A percentile compares a stretch with the other conserved stretches of the same genome.
Conservation (phyloP, 2,329 filamentous ascomycete genomes). For the Alternaria sp. region DNA sequence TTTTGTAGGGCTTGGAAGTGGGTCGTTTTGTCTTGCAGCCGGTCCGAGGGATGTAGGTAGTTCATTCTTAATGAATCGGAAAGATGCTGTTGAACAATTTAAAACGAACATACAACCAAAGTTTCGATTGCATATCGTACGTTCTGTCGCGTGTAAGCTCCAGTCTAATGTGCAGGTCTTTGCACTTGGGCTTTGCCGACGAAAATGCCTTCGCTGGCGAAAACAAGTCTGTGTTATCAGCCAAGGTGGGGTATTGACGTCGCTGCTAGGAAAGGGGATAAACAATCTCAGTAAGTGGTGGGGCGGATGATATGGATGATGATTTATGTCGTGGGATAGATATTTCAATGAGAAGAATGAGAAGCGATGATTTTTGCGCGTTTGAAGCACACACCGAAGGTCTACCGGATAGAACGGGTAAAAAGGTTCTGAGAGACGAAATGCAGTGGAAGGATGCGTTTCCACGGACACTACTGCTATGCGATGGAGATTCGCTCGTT, state of each 20-base stretch:
- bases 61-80: no score
- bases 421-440: conserved; percentile 29
- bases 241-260: conserved; percentile 53
- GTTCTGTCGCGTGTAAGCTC: conserved; percentile 36
- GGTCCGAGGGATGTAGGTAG: no score
- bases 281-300: conserved; percentile 51
- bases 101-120: background rate
- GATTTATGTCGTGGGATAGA: conserved; percentile 28
- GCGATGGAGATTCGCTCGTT: conserved; percentile 37
- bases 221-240: conserved; percentile 53
- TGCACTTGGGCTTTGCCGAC: conserved; percentile 51
- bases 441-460: conserved; percentile 22
- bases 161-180: conserved; percentile 48
- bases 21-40: no score
- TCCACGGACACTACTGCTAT: background rate
- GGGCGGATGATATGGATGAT: conserved; percentile 33
- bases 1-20: background rate
- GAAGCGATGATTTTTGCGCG: conserved; percentile 44
- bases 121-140: no score
- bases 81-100: no score
- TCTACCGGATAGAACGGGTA: conserved; percentile 30
- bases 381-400: conserved; percentile 46
- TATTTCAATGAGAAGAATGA: conserved; percentile 51
- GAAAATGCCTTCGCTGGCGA: conserved; percentile 45
- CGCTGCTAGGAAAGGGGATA: conserved; percentile 45